Conservation (phyloP, 2,329 filamentous ascomycete genomes). For the Paradendryphiella salina region DNA sequence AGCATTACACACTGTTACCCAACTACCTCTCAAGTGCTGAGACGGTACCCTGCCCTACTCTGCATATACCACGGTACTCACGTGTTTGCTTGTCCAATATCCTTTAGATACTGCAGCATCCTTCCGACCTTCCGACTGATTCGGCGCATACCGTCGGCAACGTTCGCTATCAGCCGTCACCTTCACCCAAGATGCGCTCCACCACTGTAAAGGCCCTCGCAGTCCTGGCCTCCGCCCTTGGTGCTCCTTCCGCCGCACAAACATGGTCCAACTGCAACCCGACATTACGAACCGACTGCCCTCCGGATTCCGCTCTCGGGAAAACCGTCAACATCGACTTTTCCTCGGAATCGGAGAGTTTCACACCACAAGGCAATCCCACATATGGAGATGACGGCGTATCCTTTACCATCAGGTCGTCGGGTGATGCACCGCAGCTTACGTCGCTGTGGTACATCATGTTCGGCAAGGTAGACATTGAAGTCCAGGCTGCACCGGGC, state of each 20-base stretch:
- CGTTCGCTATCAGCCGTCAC: slow-evolving; percentile 7
- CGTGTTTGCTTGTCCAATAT: slow-evolving; percentile 15
- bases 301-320: slow-evolving; percentile 77
- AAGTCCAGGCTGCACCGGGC: slow-evolving; percentile 83
- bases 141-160: background rate
- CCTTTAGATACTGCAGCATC: slow-evolving; percentile 10
- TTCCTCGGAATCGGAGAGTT: slow-evolving; percentile 74
- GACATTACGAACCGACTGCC: slow-evolving; percentile 62
- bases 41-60: slow-evolving; percentile 18
- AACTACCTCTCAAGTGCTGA: slow-evolving; percentile 29
- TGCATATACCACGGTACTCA: slow-evolving; percentile 12
- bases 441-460: slow-evolving; percentile 97
- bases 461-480: slow-evolving; percentile 90
- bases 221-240: slow-evolving; percentile 48
- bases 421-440: slow-evolving; percentile 84
- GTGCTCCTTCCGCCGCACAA: slow-evolving; percentile 51
- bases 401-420: slow-evolving; percentile 74
- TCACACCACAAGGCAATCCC: slow-evolving; percentile 69
- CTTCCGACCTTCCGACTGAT: slow-evolving; percentile 12
- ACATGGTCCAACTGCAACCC: slow-evolving; percentile 63
- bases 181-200: slow-evolving; percentile 38
- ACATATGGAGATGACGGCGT: slow-evolving; percentile 77
- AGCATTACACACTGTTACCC: slow-evolving; percentile 28
- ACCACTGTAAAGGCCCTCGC: slow-evolving; percentile 38
- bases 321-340: slow-evolving; percentile 85